phyloP scores from a whole-genome alignment of 352 stramenopile species.

The Phytophthora multivora region DNA sequence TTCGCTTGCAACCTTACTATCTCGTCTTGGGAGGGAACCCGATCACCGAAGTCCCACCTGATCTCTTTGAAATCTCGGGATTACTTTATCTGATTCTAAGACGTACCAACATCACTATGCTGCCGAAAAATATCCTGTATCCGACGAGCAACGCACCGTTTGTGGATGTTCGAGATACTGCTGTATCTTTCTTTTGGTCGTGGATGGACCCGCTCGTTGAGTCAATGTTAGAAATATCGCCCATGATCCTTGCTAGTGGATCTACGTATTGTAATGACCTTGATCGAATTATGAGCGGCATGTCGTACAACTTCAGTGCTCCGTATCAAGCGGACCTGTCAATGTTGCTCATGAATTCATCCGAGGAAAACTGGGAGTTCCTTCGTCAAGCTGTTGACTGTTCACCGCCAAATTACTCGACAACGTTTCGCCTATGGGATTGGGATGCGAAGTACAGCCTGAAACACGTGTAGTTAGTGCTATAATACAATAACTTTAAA shows the following conservation, averaged over 20 bases:
- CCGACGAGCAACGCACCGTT: not conserved
- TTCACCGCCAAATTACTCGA: not conserved
- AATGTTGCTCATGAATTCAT: conserved; percentile 22
- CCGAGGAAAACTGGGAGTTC: conserved; percentile 17
- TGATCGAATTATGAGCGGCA: conserved; percentile 12
- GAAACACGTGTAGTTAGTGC: too few species aligned
- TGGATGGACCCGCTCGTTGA: conserved; percentile 29
- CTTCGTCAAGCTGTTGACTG: conserved; percentile 20
- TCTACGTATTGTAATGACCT: conserved; percentile 23
- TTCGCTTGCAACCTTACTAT: conserved; percentile 23
- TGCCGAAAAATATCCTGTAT: conserved; percentile 9
- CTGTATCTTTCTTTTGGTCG: conserved; percentile 23
- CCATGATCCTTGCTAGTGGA: conserved; percentile 14
- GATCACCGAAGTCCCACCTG: conserved; percentile 13
- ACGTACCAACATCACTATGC: conserved; percentile 10
- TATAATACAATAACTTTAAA: too few species aligned
- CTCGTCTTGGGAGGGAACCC: conserved; percentile 19
- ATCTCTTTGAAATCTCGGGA: conserved; percentile 14
- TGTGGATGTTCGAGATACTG: conserved; percentile 18
- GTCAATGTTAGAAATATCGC: conserved; percentile 2
- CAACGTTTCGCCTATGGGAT: conserved; percentile 4
- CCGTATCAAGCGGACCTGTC: not conserved
- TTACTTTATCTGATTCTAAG: conserved; percentile 19
- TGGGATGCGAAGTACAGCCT: conserved; percentile 13
- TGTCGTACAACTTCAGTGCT: conserved; percentile 5